Percentiles rank a stretch among this genome's conserved stretches.
Evolutionary conservation across 2,329 filamentous ascomycete genomes (phyloP).

Genomic region (Penicillium palitans): DNA sequence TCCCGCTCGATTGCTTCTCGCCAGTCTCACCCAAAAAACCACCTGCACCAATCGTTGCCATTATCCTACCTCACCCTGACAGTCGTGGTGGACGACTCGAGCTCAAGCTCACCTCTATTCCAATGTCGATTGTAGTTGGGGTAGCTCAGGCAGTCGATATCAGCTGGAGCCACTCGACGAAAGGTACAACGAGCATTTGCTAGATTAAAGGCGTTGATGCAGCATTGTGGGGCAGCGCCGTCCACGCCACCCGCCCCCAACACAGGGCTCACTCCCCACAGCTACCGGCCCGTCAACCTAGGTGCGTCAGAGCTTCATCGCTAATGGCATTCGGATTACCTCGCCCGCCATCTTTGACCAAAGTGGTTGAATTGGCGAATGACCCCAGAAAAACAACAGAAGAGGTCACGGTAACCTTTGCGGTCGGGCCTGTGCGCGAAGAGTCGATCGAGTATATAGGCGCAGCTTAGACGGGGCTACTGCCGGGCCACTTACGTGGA

Average conservation of each 20-base stretch:
- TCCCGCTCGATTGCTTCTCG: conserved; percentile 46
- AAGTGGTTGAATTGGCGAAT: conserved; percentile 35
- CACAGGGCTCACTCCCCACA: conserved; percentile 25
- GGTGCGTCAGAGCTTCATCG: conserved; percentile 33
- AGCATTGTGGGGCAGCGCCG: conserved; percentile 39
- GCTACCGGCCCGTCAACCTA: conserved; percentile 20
- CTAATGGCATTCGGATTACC: conserved; percentile 30
- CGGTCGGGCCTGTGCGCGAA: conserved; percentile 40
- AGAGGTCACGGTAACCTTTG: conserved; percentile 37
- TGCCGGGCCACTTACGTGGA: conserved; percentile 35
- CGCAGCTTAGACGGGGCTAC: conserved; percentile 36
- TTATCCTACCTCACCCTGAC: conserved; percentile 44
- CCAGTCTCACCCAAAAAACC: conserved; percentile 39
- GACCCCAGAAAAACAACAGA: conserved; percentile 33
- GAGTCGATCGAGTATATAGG: conserved; percentile 41
- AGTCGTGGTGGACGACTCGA: conserved; percentile 21
- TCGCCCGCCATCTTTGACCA: conserved; percentile 22
- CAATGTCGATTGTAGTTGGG: not conserved
- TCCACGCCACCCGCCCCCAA: conserved; percentile 39
- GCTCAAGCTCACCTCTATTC: too few species aligned
- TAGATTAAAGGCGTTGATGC: conserved; percentile 29
- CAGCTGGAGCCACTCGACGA: not conserved
- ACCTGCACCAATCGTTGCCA: conserved; percentile 39
- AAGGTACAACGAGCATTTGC: conserved; percentile 27
- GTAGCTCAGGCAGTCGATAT: conserved; percentile 26